phyloP scores from a whole-genome alignment of 2,329 filamentous ascomycete genomes.

The Knufia fluminis region DNA sequence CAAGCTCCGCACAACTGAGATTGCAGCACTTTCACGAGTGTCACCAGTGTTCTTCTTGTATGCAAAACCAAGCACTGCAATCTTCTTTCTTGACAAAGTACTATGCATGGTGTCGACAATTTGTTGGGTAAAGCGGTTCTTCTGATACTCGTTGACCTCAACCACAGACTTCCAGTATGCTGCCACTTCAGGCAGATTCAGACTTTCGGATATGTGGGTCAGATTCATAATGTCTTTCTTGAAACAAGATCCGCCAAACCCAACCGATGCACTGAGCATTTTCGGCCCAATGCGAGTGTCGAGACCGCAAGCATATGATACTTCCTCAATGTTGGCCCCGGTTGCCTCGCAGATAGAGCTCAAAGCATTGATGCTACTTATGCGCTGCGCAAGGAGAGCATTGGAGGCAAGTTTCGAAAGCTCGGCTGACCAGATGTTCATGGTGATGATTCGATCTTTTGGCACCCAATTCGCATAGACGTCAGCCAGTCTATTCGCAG shows the following conservation, averaged over 20 bases:
- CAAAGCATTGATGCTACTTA: constrained; percentile 72
- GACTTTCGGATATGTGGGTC: constrained; percentile 61
- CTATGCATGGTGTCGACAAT: constrained; percentile 60
- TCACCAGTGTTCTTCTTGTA: constrained; percentile 76
- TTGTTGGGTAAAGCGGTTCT: constrained; percentile 56
- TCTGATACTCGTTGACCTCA: constrained; percentile 67
- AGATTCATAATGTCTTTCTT: constrained; percentile 70
- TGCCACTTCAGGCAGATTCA: constrained; percentile 61
- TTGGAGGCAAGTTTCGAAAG: constrained; percentile 71
- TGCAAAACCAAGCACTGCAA: constrained; percentile 64
- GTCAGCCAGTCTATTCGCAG: constrained; percentile 53
- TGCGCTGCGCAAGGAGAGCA: constrained; percentile 69
- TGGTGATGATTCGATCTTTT: constrained; percentile 56
- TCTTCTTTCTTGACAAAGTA: constrained; percentile 60
- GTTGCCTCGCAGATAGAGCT: constrained; percentile 71
- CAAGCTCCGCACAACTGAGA: constrained; percentile 58
- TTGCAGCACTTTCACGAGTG: constrained; percentile 60
- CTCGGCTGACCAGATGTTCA: constrained; percentile 69
- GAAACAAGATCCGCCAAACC: constrained; percentile 75
- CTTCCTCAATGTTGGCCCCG: constrained; percentile 65
- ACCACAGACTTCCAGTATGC: constrained; percentile 68
- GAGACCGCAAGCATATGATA: constrained; percentile 57
- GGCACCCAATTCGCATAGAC: constrained; percentile 67
- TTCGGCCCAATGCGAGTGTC: constrained; percentile 63
- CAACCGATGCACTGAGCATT: constrained; percentile 65